These are phyloP conservation scores for Lichina pygmaea DNA, from an alignment of 495 filamentous ascomycete species.

Conservation along the genomic window DNA sequence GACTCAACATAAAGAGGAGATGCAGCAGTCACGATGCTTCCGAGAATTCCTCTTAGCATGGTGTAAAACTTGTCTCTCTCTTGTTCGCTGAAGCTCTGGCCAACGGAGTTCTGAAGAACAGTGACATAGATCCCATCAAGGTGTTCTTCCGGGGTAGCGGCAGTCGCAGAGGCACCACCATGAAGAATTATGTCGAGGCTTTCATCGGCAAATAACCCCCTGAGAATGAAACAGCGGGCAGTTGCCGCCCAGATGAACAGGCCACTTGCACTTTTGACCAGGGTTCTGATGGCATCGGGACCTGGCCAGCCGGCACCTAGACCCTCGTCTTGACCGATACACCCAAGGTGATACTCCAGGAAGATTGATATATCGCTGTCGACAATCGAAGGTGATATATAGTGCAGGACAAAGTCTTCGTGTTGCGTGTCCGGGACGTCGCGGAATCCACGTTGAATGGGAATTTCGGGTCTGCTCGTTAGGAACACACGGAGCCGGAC, in stretches of 20 bases:
- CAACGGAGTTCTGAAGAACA: neutral
- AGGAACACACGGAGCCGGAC: slow-evolving; percentile 5
- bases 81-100: neutral
- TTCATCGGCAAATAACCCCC: neutral
- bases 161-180: neutral
- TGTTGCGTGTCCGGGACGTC: neutral
- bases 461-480: slow-evolving; percentile 3
- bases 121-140: neutral
- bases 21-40: no score
- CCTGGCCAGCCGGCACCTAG: neutral
- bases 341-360: neutral
- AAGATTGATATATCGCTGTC: neutral
- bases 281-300: neutral
- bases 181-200: neutral
- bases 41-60: neutral
- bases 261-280: slow-evolving; percentile 2
- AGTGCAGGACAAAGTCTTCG: neutral
- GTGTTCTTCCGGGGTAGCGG: neutral
- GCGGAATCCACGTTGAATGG: neutral
- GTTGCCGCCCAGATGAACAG: slow-evolving; percentile 5
- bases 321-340: neutral
- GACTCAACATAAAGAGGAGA: neutral
- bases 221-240: slow-evolving; percentile 1
- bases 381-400: neutral
- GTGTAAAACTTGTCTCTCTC: neutral